Evolutionary conservation across 192 early-diverging fungal species (phyloP).

Genomic region (Entomortierella chlamydospora): DNA sequence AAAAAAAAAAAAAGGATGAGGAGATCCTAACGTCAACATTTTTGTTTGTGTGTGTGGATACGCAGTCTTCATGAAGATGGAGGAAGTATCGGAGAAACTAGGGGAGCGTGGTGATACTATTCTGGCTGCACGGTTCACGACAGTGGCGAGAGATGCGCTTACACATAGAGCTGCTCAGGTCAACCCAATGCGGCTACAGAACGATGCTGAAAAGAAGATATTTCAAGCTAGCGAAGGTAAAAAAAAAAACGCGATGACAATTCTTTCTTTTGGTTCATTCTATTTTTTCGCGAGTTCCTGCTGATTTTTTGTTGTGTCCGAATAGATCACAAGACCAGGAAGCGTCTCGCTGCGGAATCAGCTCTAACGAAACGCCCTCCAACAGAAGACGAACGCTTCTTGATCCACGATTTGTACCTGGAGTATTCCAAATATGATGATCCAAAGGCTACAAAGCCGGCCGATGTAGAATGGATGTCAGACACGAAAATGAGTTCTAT

Average conservation of each 20-base stretch:
- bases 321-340: conserved; percentile 67
- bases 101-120: conserved; percentile 59
- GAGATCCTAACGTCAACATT: too few species aligned
- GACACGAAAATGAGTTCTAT: conserved; percentile 81
- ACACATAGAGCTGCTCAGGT: conserved; percentile 77
- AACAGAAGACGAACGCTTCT: conserved; percentile 77
- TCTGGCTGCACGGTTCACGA: conserved; percentile 86
- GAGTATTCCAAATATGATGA: conserved; percentile 73
- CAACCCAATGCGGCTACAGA: conserved; percentile 79
- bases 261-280: background rate
- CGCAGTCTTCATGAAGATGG: conserved; percentile 74
- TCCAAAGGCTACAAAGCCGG: conserved; percentile 53
- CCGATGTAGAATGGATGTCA: conserved; percentile 76
- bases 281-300: background rate
- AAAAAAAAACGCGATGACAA: too few species aligned
- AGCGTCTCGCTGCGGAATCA: conserved; percentile 50
- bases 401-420: conserved; percentile 84
- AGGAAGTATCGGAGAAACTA: conserved; percentile 55
- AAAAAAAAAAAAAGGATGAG: too few species aligned
- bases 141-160: conserved; percentile 83
- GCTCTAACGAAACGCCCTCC: conserved; percentile 79
- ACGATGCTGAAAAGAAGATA: conserved; percentile 78
- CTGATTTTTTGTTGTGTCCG: background rate
- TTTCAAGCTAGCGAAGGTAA: conserved; percentile 74
- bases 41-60: too few species aligned